Percentiles rank a stretch among this genome's conserved stretches.
Evolutionary conservation across 75 land plant species (phyloP).

Genomic region (Cunninghamia lanceolata): DNA sequence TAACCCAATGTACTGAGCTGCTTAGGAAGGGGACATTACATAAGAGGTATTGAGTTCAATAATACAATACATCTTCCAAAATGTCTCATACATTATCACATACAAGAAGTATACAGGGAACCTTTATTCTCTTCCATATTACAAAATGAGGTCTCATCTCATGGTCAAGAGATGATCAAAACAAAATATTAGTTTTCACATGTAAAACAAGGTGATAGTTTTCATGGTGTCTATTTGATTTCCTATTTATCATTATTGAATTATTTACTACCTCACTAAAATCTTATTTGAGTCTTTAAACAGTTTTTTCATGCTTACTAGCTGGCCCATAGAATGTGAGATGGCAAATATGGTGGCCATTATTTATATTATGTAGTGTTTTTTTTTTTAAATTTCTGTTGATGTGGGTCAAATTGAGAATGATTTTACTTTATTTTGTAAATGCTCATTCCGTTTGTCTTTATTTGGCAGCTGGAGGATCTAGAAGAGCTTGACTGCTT

Average conservation of each 20-base stretch:
- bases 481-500: conserved; percentile 76
- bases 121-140: not conserved
- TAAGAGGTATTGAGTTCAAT: not conserved
- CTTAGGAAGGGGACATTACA: no score
- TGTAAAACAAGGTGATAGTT: not conserved
- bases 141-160: not conserved
- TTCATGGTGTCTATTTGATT: not conserved
- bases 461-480: conserved; percentile 58
- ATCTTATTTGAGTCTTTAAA: not conserved
- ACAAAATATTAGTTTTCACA: no score
- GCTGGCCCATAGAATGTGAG: not conserved
- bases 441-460: conserved; percentile 4
- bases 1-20: no score
- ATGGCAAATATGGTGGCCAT: not conserved
- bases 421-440: not conserved
- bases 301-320: not conserved
- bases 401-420: not conserved
- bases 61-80: no score
- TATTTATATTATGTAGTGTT: not conserved
- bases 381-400: not conserved
- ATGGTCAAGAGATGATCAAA: not conserved
- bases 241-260: not conserved
- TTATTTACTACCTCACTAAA: not conserved
- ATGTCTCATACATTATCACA: no score
- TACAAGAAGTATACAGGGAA: not conserved